Base-by-base conservation (phyloP, 768 basidiomycete genomes). In the Cystofilobasidium bisporidii region DNA sequence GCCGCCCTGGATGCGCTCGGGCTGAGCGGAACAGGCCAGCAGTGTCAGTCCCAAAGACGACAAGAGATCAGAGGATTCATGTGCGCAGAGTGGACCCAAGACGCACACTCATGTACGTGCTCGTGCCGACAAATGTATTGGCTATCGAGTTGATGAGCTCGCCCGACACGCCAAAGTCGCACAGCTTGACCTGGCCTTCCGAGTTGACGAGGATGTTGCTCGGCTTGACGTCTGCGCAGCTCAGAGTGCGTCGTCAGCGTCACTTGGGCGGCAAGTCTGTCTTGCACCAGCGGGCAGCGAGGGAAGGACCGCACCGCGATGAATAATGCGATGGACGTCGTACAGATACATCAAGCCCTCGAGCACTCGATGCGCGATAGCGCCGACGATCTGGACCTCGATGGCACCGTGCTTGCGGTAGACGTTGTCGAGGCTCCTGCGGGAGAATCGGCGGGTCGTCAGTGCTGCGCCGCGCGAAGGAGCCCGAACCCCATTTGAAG, bases 61-160 rank as follows among this genome's bases (percentile, higher is more conserved):
- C n/a, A n/a, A n/a, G n/a, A n/a, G n/a, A n/a, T n/a, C n/a, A n/a
- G n/a, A n/a, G n/a, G n/a, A n/a, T n/a, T n/a, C n/a, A n/a, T n/a
- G n/a, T n/a, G n/a, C n/a, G n/a, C n/a, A n/a, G n/a, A n/a, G n/a
- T n/a, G n/a, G n/a, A n/a, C n/a, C n/a, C n/a, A n/a, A 2, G 41
- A 77, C 81, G 74, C 78, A 98, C 96, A 72, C 96, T 98, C 94
- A 98, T 99, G 77, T 99, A 99, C 5, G 93, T 98, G 70, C 89
- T 92, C 18, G 96, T 99, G 33, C 96, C 94, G 45, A 99, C 96
- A 75, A 98, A 99, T 0, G 96, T 98, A 78, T 98, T 93, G 43
- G 96, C 96, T 71, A 98, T 94, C 11, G 91, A 93, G 79, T 98
- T 98, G 79, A 98, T 94, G 73, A 99, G 83, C 77, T 99, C 96